Conservation (phyloP, 805 yeast species). For the Zygosaccharomyces siamensis region DNA sequence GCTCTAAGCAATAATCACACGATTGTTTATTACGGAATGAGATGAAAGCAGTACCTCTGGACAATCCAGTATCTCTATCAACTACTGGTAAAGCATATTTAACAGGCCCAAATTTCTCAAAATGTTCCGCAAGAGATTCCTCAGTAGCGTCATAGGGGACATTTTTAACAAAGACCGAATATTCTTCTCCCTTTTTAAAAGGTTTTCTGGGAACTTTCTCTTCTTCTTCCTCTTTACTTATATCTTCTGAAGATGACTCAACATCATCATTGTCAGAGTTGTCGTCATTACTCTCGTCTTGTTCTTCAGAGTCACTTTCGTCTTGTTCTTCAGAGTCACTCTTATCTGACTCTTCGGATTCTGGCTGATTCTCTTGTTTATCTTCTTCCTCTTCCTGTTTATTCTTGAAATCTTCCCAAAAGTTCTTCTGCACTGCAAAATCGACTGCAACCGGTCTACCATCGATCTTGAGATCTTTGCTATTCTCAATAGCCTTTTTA, state of each 20-base stretch:
- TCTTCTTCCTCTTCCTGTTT: slow-evolving; percentile 41
- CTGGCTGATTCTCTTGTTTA: slow-evolving; percentile 35
- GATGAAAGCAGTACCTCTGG: slow-evolving; percentile 93
- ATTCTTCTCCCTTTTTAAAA: slow-evolving; percentile 59
- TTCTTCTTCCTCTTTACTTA: slow-evolving; percentile 28
- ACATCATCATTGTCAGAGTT: slow-evolving; percentile 31
- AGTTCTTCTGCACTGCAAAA: slow-evolving; percentile 82
- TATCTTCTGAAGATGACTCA: slow-evolving; percentile 15
- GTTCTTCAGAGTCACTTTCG: slow-evolving; percentile 28
- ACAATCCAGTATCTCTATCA: slow-evolving; percentile 78
- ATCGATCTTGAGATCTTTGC: slow-evolving; percentile 70
- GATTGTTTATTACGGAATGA: slow-evolving; percentile 65
- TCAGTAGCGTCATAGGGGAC: slow-evolving; percentile 91
- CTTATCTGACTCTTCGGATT: slow-evolving; percentile 33
- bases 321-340: slow-evolving; percentile 24
- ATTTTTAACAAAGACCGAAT: slow-evolving; percentile 81
- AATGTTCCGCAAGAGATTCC: slow-evolving; percentile 74
- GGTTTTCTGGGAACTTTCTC: slow-evolving; percentile 33
- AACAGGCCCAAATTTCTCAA: slow-evolving; percentile 75
- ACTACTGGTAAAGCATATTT: slow-evolving; percentile 91
- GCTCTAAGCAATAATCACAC: slow-evolving; percentile 60
- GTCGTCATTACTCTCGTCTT: slow-evolving; percentile 29
- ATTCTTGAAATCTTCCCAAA: slow-evolving; percentile 63
- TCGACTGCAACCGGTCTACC: slow-evolving; percentile 93
- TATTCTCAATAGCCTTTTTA: slow-evolving; percentile 69